These are phyloP conservation scores for Santalum album DNA, from an alignment of 164 flowering plant genomes.

Conservation along the genomic window DNA sequence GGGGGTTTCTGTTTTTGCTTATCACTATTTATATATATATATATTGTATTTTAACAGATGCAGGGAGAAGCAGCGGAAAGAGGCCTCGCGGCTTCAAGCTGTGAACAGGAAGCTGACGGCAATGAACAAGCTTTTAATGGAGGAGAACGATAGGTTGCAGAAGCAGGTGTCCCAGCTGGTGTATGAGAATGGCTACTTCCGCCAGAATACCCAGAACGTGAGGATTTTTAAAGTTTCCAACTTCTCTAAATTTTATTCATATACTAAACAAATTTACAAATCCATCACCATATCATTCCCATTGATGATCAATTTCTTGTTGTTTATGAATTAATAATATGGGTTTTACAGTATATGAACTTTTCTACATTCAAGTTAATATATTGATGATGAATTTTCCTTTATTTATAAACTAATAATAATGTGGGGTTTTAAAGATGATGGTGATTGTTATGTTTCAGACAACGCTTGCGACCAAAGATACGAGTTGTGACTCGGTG, in stretches of 20 bases:
- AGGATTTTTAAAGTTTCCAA: conserved; percentile 12
- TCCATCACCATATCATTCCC: no score
- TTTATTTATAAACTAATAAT: no score
- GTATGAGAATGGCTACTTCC: conserved; percentile 82
- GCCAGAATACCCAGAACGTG: conserved; percentile 74
- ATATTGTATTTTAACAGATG: conserved; percentile 44
- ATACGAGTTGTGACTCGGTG: conserved; percentile 90
- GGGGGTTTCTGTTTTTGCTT: not conserved
- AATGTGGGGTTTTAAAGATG: no score
- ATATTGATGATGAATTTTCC: no score
- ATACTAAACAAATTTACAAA: no score
- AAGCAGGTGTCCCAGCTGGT: conserved; percentile 93
- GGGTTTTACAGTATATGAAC: no score
- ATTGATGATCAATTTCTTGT: no score
- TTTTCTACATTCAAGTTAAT: no score
- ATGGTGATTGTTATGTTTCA: conserved; percentile 11
- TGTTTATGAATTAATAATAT: no score
- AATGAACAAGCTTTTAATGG: conserved; percentile 94
- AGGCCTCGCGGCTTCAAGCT: conserved; percentile 77
- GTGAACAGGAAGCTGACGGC: conserved; percentile 88
- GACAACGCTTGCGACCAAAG: conserved; percentile 67
- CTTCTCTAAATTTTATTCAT: not conserved
- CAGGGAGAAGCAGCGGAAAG: conserved; percentile 93
- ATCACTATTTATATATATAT: not conserved
- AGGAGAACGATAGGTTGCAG: conserved; percentile 93